Evolutionary conservation across 2,329 filamentous ascomycete genomes (phyloP), one percentile per base, ranked within the genome.

Genomic region (Penicillium carneum): DNA sequence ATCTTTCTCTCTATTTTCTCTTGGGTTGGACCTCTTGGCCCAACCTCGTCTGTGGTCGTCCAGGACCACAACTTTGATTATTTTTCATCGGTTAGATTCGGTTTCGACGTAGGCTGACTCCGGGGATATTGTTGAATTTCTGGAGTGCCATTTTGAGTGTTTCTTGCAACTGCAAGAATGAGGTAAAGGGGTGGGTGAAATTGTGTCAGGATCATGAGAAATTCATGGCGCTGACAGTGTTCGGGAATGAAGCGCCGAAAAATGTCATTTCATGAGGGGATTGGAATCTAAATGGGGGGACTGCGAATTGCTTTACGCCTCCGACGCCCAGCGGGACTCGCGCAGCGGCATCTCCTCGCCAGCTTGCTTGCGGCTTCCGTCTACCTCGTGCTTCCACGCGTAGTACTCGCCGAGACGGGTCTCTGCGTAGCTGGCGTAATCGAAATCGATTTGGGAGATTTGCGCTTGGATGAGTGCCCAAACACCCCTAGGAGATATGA

Each of bases 381-480:
- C 86, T 23, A 81, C 78, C 76, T 94, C 91, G 47, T 84, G 88
- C 74, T 93, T 91, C 92, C 92, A 97, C 4, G 90, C 92, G 86
- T 90, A 96, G 79, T 97, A 98, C 80, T 98, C 95, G 52, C 90
- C 89, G 6, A 99, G 82, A 57, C 95, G 85, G 16, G 90, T 79
- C 77, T 97, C 92, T 11, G 95, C 94, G 76, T 98, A 99, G 9
- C 86, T 87, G 45, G 92, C 91, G 75, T 99, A 99, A 79, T 99
- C 93, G 74, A 99, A 99, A 74, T 97, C 91, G 71, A 99, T 99
- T 66, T 94, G 87, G 11, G 92, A 96, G 67, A 99, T 98, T 57
- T 87, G 91, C 2, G 93, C 91, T 81, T 99, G 95, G 67, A 99
- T 98, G 65, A 96, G 82, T 8, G 93, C 90, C 95, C 95, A 99